Conservation (phyloP, 1,139 yeast species). For the Hansenula sp. region DNA sequence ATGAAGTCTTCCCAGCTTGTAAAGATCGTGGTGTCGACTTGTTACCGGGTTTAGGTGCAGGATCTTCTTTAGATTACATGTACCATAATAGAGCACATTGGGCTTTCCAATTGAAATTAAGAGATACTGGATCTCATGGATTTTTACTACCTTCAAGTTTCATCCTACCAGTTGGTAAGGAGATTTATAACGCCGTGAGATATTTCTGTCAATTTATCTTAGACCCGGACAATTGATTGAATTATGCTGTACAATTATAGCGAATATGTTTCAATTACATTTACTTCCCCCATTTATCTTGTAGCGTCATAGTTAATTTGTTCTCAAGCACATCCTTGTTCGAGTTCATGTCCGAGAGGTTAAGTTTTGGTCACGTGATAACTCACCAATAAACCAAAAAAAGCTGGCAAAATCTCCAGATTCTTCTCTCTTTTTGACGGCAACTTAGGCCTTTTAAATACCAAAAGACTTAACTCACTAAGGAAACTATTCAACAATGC, state of each 20-base stretch:
- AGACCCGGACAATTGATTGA: constrained; percentile 26
- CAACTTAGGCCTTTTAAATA: neutral
- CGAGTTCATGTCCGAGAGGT: neutral
- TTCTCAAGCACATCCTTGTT: neutral
- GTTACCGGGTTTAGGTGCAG: constrained; percentile 73
- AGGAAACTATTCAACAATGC: constrained; percentile 2
- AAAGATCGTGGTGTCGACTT: constrained; percentile 67
- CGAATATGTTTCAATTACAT: too few relatives aligned
- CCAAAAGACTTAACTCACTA: too few relatives aligned
- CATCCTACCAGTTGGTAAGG: constrained; percentile 75
- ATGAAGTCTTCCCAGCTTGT: constrained; percentile 75
- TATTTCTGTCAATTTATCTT: constrained; percentile 69
- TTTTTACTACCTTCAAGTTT: constrained; percentile 70
- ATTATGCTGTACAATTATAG: neutral
- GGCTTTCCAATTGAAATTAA: constrained; percentile 79
- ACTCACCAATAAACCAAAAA: too few relatives aligned
- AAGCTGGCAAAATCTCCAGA: too few relatives aligned
- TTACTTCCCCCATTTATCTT: too few relatives aligned
- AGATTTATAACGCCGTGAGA: constrained; percentile 63
- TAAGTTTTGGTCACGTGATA: neutral
- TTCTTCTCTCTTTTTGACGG: neutral
- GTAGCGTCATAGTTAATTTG: too few relatives aligned
- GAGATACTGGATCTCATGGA: constrained; percentile 85
- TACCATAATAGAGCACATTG: constrained; percentile 76
- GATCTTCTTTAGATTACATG: constrained; percentile 81